phyloP scores from a whole-genome alignment of 371 early-diverging fungal genomes.

The Choanephora cucurbitarum region DNA sequence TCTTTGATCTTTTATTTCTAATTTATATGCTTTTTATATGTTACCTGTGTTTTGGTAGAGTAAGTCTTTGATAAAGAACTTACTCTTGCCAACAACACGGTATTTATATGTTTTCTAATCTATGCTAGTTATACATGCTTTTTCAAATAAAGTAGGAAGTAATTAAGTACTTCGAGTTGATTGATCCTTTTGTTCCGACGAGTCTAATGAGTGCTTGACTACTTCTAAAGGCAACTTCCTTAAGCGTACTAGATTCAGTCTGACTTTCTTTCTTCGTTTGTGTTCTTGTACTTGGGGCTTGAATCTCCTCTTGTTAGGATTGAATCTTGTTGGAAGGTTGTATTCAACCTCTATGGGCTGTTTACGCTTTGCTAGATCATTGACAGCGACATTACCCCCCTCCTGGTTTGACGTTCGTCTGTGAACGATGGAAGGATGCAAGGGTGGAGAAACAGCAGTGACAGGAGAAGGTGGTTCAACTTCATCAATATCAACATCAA shows the following conservation, averaged over 20 bases:
- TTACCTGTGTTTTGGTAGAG: not conserved
- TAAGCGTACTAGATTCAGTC: not conserved
- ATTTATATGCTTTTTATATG: not conserved
- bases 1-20: not conserved
- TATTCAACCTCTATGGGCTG: not conserved
- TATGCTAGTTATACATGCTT: not conserved
- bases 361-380: not conserved
- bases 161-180: not conserved
- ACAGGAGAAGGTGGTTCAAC: not conserved
- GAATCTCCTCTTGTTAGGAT: not conserved
- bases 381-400: conserved; percentile 8
- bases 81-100: not conserved
- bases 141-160: not conserved
- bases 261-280: not conserved
- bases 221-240: not conserved
- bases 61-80: not conserved
- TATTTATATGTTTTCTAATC: not conserved
- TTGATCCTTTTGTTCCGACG: not conserved
- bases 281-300: not conserved
- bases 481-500: not conserved
- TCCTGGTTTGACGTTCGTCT: conserved; percentile 9
- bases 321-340: not conserved
- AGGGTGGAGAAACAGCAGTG: not conserved
- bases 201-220: not conserved
- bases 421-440: not conserved